phyloP scores from a whole-genome alignment of 1,284 basidiomycete species.

The Paramarasmius palmivorus region DNA sequence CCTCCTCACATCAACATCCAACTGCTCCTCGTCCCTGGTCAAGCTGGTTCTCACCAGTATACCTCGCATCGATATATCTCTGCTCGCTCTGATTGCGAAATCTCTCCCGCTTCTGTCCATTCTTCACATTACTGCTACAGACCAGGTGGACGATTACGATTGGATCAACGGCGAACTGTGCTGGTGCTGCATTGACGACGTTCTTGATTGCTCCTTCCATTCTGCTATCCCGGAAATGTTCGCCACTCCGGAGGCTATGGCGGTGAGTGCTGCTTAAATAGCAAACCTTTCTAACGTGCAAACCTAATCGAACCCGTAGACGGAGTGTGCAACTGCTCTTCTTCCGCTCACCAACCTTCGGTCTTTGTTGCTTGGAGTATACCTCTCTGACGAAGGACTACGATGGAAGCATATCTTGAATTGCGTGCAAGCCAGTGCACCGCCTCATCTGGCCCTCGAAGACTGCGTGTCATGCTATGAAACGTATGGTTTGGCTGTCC shows the following conservation, averaged over 20 bases:
- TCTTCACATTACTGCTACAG: slow-evolving; percentile 57
- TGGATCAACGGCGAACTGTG: slow-evolving; percentile 41
- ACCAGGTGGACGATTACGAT: slow-evolving; percentile 44
- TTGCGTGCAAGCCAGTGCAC: slow-evolving; percentile 27
- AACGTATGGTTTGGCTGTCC: slow-evolving; percentile 27
- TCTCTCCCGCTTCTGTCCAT: slow-evolving; percentile 43
- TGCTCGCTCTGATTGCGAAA: slow-evolving; percentile 47
- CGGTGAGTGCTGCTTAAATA: slow-evolving; percentile 39
- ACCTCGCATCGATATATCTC: slow-evolving; percentile 49
- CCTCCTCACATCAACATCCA: slow-evolving; percentile 19
- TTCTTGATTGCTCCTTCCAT: slow-evolving; percentile 51
- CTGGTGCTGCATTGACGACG: slow-evolving; percentile 63
- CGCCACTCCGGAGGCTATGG: slow-evolving; percentile 38
- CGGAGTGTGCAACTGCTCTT: slow-evolving; percentile 34
- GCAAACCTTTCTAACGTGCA: background rate
- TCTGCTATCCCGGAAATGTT: slow-evolving; percentile 61
- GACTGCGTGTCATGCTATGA: slow-evolving; percentile 33
- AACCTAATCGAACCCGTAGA: slow-evolving; percentile 21
- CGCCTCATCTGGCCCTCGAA: slow-evolving; percentile 26
- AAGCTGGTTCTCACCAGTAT: slow-evolving; percentile 50
- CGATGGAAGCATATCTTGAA: slow-evolving; percentile 39
- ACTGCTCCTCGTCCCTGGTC: slow-evolving; percentile 27
- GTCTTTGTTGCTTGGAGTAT: slow-evolving; percentile 58
- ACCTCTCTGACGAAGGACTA: slow-evolving; percentile 49
- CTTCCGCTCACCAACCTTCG: slow-evolving; percentile 44